A percentile compares a stretch with the other conserved stretches of the same genome.
These are phyloP conservation scores for Jamesozyma hellenica DNA, from an alignment of 805 yeast species.

Conservation along the genomic window DNA sequence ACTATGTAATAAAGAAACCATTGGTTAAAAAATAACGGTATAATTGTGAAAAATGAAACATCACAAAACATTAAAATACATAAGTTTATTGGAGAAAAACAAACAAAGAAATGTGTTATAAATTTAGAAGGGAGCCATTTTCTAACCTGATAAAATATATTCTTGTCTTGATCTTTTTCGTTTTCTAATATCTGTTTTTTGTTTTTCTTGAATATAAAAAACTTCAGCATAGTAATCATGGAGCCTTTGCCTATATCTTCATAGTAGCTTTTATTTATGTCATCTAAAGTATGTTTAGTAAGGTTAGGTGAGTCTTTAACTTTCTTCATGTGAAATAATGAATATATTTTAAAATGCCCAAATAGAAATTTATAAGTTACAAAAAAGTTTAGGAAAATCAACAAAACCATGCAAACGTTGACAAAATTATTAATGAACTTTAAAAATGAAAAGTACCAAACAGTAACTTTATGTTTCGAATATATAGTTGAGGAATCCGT, in stretches of 20 bases:
- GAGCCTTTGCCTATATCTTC: conserved; percentile 16
- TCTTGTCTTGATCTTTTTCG: conserved; percentile 22
- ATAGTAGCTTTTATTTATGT: conserved; percentile 13
- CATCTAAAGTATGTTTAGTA: conserved; percentile 12
- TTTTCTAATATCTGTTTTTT: conserved; percentile 5
- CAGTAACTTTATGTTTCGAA: background rate
- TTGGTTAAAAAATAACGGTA: conserved; percentile 32
- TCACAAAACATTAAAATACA: conserved; percentile 33
- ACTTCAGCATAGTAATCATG: conserved; percentile 16
- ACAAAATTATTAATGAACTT: background rate
- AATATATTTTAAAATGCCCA: conserved; percentile 15
- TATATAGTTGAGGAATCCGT: background rate
- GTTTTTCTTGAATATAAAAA: conserved; percentile 7
- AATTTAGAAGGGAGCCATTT: conserved; percentile 64
- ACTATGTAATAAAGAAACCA: conserved; percentile 33
- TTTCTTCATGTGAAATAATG: conserved; percentile 10
- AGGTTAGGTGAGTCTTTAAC: conserved; percentile 12
- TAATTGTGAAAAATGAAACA: conserved; percentile 30
- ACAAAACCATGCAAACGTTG: background rate
- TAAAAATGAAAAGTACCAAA: background rate
- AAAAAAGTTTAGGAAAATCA: background rate
- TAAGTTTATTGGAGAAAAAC: conserved; percentile 51
- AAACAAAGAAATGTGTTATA: conserved; percentile 38
- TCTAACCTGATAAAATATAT: conserved; percentile 42
- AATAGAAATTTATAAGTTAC: conserved; percentile 11